Evolutionary conservation across 805 yeast genomes (phyloP).

Genomic region (Maudiozyma serrabonitensis): DNA sequence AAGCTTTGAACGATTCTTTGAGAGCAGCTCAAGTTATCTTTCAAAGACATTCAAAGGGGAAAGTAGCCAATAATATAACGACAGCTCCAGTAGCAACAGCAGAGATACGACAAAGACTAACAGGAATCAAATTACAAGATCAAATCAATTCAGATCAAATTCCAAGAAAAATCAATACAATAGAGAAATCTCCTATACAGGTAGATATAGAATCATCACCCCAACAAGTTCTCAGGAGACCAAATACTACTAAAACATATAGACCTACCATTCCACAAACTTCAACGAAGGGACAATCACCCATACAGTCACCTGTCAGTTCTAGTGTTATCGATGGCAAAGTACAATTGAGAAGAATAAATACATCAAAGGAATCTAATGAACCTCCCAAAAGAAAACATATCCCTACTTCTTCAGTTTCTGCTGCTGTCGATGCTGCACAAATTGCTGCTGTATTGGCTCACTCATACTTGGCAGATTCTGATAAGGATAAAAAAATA

Average conservation of each 20-base stretch:
- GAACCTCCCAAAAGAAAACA: neutral
- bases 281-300: neutral
- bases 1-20: constrained; percentile 18
- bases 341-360: neutral
- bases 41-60: constrained; percentile 13
- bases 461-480: constrained; percentile 9
- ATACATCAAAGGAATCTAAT: neutral
- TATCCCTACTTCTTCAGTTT: neutral
- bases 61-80: neutral
- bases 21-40: constrained; percentile 26
- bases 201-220: neutral
- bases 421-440: constrained; percentile 1
- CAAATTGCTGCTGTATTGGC: constrained; percentile 20
- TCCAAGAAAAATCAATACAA: neutral
- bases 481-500: constrained; percentile 3
- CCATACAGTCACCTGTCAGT: neutral
- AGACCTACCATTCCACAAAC: neutral
- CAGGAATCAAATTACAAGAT: neutral
- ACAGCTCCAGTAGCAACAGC: neutral
- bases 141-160: neutral
- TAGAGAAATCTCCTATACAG: neutral
- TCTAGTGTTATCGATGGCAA: no score
- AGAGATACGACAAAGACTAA: neutral
- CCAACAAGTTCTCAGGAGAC: neutral
- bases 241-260: neutral